Base-by-base conservation (phyloP, 129 eudicot species). In the Dittrichia graveolens region DNA sequence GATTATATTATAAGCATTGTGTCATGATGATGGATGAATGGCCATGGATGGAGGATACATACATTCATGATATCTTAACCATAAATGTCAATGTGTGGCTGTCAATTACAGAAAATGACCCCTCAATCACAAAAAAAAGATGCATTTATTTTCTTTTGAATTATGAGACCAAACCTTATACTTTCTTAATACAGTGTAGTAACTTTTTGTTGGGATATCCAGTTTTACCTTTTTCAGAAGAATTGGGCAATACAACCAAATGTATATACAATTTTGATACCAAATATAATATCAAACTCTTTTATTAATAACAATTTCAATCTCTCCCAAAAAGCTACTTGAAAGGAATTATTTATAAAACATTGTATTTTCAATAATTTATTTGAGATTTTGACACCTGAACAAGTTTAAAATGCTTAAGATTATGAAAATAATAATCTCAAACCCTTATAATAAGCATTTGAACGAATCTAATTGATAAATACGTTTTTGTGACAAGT, bases 11-110 rank as follows among this genome's bases (percentile, higher is more conserved):
- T 38, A 64, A 50, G 52, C 24, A 41, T 68, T 76, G 31, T 49
- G 31, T 77, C 16, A 50, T 69, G 81, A 67, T 61, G 49, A 77
- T 77, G 71, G 71, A 69, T 71, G 66, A 61, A 63, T 61, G 82
- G 76, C 44, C 76, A 77, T 67, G 81, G 70, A 46, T 76, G 70
- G 72, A 74, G 14, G 41, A 65, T 66, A 52, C 45, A 47, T 64
- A 35, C 59, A 69, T 65, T 15, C 16, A 68, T 47, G 53, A 43
- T 63, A 71, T 71, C 60, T 62, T 71, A 24, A 69, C 77, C 77
- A 77, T 60, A 39, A 12, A 67, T 50, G 42, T 50, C 41, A 8
- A 43, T 78, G 24, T 71, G 82, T 78, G 82, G 82, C 35, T 37
- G 67, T 67, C 41, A 52, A 54, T 8, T 34, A 62, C 39, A 53